Percentiles rank a stretch among this genome's conserved stretches.
Conservation (phyloP, 2,329 filamentous ascomycete genomes). For the Fusarium sp. region DNA sequence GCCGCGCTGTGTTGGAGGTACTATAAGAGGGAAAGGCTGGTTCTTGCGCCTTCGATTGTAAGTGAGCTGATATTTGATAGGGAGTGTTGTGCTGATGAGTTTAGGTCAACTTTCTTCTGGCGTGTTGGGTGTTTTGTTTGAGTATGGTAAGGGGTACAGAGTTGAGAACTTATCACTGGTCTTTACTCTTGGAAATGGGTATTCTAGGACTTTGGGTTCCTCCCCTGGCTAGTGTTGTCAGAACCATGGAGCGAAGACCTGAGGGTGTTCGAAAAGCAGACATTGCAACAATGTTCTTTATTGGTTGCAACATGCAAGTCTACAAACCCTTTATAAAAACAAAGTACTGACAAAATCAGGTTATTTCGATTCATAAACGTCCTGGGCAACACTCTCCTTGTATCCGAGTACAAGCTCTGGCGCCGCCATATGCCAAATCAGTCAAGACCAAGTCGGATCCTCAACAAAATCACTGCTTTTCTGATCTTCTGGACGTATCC, state of each 20-base stretch:
- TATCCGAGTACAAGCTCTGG: conserved; percentile 54
- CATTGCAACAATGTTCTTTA: conserved; percentile 49
- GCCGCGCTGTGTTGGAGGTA: conserved; percentile 54
- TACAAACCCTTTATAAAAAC: rapidly evolving
- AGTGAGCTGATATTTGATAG: conserved; percentile 7
- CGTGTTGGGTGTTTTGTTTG: conserved; percentile 50
- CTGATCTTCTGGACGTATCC: conserved; percentile 58
- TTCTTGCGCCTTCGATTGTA: conserved; percentile 51
- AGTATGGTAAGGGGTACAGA: conserved; percentile 49
- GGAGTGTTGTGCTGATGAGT: conserved; percentile 1
- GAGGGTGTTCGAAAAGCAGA: conserved; percentile 29
- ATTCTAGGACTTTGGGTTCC: conserved; percentile 43
- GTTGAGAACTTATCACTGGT: conserved; percentile 54
- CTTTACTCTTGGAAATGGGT: conserved; percentile 49
- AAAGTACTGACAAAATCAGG: conserved; percentile 38
- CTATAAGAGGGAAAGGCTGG: conserved; percentile 45
- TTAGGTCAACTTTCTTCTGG: conserved; percentile 52
- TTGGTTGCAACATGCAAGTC: conserved; percentile 54
- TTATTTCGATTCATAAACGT: conserved; percentile 53
- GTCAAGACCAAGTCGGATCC: conserved; percentile 36
- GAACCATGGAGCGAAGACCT: conserved; percentile 15
- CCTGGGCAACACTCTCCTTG: conserved; percentile 52
- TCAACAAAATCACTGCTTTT: conserved; percentile 45
- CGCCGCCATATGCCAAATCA: conserved; percentile 48
- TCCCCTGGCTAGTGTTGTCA: conserved; percentile 41